Evolutionary conservation across 495 filamentous ascomycete genomes (phyloP), one percentile per base, ranked within the genome.

Genomic region (Neurospora sp.): DNA sequence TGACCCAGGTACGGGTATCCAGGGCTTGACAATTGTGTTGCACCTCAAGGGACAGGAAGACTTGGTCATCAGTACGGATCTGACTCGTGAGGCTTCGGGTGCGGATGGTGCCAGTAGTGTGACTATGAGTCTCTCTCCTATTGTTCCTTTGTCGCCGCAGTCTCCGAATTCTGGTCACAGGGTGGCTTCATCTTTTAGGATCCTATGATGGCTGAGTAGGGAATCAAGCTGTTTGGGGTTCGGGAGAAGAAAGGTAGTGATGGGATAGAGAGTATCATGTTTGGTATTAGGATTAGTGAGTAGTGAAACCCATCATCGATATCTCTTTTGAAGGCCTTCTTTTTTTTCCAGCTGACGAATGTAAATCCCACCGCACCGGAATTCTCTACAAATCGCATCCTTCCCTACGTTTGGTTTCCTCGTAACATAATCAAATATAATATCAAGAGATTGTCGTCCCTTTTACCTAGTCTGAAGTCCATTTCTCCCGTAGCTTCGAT

Each of bases 31-130:
- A 16, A 82, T 86, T 73, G 77, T 85, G 4, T 69, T 88, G 76
- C 85, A 85, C 75, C 66, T 84, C 38, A 80, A 76, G 71, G 81
- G 79, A 10, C 82, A 79, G 75, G 85, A 86, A 16, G 85, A 87
- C 72, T 73, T 87, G 72, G 79, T 86, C 46, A 80, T 86, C 59
- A 83, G 80, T 54, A 83, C 83, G 7, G 81, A 85, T 69, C 74
- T 84, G 78, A 80, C 75, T 18, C 73, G 72, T 40, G 74, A 73
- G 14, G 39, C 72, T 37, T 66, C 54, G 23, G 54, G 12, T 41
- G 66, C 70, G 39, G 72, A 70, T 73, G 10, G 70, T 4, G 69
- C 23, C 37, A 70, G 35, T 23, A 35, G 27, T 40, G 72, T 38
- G 20, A 70, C 54, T 66, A 35, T 66, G 12, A 66, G 54, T 66